Percentiles rank a stretch among this genome's conserved stretches.
Conservation (phyloP, 805 yeast genomes). For the Lachancea dasiensis region DNA sequence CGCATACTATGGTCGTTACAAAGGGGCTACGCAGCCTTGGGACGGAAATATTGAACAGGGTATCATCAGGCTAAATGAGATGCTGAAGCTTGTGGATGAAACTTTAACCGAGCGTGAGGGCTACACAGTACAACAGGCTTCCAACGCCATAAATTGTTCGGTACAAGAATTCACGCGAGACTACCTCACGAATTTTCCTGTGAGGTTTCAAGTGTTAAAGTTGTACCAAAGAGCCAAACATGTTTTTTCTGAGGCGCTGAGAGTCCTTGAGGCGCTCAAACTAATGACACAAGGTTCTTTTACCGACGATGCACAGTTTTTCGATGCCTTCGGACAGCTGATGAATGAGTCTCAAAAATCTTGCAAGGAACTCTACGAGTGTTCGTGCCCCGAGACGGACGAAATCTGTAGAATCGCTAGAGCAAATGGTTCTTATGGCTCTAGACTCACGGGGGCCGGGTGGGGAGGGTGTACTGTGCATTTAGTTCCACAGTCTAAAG, state of each 20-base stretch:
- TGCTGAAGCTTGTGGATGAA: constrained; percentile 42
- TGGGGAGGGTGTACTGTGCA: constrained; percentile 75
- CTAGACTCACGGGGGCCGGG: constrained; percentile 76
- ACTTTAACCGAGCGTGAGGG: constrained; percentile 41
- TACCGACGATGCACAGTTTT: constrained; percentile 30
- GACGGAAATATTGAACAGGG: constrained; percentile 43
- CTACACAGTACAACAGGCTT: constrained; percentile 44
- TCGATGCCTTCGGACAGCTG: constrained; percentile 43
- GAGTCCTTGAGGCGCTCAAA: constrained; percentile 48
- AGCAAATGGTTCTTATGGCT: constrained; percentile 53
- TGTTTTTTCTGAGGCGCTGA: constrained; percentile 54
- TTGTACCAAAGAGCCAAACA: constrained; percentile 55
- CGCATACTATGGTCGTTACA: constrained; percentile 35
- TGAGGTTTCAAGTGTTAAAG: constrained; percentile 49
- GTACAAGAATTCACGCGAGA: constrained; percentile 38
- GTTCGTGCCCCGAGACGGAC: constrained; percentile 53
- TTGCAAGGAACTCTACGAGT: constrained; percentile 42
- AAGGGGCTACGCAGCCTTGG: constrained; percentile 34
- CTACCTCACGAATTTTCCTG: constrained; percentile 50
- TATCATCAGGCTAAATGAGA: constrained; percentile 34
- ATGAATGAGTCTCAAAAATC: constrained; percentile 58
- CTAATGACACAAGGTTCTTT: constrained; percentile 29
- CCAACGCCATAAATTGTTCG: constrained; percentile 38
- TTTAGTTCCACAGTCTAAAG: constrained; percentile 35
- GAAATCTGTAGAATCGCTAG: constrained; percentile 48